A percentile compares a stretch with the other conserved stretches of the same genome.
These are phyloP conservation scores for Salvia sclarea DNA, from an alignment of 305 asterid genomes.

Conservation along the genomic window DNA sequence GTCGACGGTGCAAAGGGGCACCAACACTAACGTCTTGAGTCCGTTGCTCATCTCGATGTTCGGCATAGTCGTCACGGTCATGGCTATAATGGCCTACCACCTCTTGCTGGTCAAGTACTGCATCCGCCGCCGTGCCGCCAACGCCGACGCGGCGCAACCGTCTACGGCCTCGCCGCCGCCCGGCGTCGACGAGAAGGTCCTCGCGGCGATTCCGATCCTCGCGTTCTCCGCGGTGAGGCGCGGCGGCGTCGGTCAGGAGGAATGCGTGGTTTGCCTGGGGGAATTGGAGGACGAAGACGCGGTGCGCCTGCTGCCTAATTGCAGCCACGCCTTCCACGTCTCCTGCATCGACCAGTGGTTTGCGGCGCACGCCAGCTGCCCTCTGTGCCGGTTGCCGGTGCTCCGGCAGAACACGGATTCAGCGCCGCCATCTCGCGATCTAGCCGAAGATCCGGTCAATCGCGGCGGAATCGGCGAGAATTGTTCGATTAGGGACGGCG, in stretches of 20 bases:
- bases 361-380: slow-evolving; percentile 56
- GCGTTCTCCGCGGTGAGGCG: slow-evolving; percentile 35
- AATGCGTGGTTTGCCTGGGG: slow-evolving; percentile 73
- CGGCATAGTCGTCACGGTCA: slow-evolving; percentile 43
- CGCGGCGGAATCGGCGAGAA: neutral
- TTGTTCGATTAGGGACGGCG: neutral
- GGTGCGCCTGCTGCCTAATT: slow-evolving; percentile 61
- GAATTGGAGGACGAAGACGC: slow-evolving; percentile 54
- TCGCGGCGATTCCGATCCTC: slow-evolving; percentile 49
- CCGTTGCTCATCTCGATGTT: slow-evolving; percentile 52
- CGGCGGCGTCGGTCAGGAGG: slow-evolving; percentile 39
- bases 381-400: slow-evolving; percentile 54
- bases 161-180: neutral
- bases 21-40: slow-evolving; percentile 12
- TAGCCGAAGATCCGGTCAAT: neutral
- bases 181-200: slow-evolving; percentile 57
- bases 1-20: slow-evolving; percentile 16
- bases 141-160: neutral
- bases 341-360: slow-evolving; percentile 73
- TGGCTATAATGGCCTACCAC: slow-evolving; percentile 52
- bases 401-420: neutral
- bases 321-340: slow-evolving; percentile 71
- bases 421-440: neutral
- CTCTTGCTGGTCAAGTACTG: slow-evolving; percentile 48
- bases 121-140: slow-evolving; percentile 33